Evolutionary conservation across 75 land plant genomes (phyloP), one percentile per base, ranked within the genome.

Genomic region (Cupressus sempervirens): DNA sequence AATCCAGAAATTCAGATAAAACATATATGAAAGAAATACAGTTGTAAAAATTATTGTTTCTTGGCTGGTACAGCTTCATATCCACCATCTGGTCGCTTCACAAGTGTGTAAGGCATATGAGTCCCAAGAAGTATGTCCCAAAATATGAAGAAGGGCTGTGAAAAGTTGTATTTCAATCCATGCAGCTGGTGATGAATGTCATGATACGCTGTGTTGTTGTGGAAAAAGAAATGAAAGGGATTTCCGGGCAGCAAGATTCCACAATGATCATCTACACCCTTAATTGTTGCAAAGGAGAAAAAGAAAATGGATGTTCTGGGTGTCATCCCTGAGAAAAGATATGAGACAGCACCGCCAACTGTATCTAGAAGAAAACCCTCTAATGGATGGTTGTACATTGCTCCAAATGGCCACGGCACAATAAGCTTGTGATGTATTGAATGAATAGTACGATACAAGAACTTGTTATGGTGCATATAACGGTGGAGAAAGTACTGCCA

Each of bases 301-400:
- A 94, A 94, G 85, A 90, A 93, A 82, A 93, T 91, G 35, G 94
- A 88, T 18, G 92, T 84, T 46, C 94, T 89, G 29, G 98, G 92
- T 6, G 93, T 88, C 98, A 96, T 96, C 58, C 98, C 98, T 11
- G 96, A 92, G 23, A 88, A 5, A 30, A 94, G 89, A 89, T 94
- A 96, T 26, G 96, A 92, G 65, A 96, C 11, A 23, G 96, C 98
- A 30, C 96, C 98, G 12, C 96, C 96, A 52, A 96, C 84, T 3
- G 96, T 96, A 86, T 96, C 98, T 32, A 94, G 90, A 65, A 94
- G 87, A 52, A 96, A 87, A 26, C 97, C 97, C 85, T 96, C 97
- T 50, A 94, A 13, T 0, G 97, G 98, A 81, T 96, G 96, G 84
- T 96, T 96, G 92, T 93, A 96, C 26, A 93, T 84, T 10, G 95